Evolutionary conservation across 1,139 yeast species (phyloP).

Genomic region (Saccharomyces pastorianus): DNA sequence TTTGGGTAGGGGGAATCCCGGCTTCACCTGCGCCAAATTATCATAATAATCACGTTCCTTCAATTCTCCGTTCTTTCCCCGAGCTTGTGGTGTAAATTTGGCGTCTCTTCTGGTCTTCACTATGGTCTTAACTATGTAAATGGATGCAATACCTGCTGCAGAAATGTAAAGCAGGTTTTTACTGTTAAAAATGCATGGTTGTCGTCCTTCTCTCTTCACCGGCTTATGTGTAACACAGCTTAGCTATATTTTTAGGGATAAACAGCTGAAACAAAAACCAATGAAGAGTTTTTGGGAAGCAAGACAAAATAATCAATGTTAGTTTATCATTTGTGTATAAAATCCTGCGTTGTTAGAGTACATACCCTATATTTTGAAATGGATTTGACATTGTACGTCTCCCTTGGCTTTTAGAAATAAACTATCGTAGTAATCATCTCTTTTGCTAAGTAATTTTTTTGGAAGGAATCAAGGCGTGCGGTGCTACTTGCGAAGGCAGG

Average conservation of each 20-base stretch:
- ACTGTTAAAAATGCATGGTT: conserved; percentile 6
- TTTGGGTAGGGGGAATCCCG: conserved; percentile 36
- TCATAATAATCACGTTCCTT: conserved; percentile 17
- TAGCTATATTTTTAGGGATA: background rate
- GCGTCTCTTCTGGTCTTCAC: conserved; percentile 24
- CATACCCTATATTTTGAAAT: conserved; percentile 25
- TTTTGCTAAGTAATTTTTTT: background rate
- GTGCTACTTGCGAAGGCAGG: no score
- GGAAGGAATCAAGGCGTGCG: background rate
- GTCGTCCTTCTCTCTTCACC: background rate
- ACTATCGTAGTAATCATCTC: background rate
- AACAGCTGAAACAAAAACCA: background rate
- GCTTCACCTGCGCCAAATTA: conserved; percentile 35
- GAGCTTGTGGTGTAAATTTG: conserved; percentile 23
- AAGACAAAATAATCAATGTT: background rate
- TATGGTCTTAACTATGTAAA: conserved; percentile 21
- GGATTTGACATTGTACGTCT: conserved; percentile 12
- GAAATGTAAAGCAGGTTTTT: conserved; percentile 21
- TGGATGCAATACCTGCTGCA: conserved; percentile 21
- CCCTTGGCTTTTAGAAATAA: background rate
- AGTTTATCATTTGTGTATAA: background rate
- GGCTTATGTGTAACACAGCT: background rate
- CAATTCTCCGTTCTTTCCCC: conserved; percentile 6
- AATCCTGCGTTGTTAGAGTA: background rate
- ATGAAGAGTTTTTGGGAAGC: background rate